Conservation (phyloP, 2,329 filamentous ascomycete species). For the Aspergillus jensenii region DNA sequence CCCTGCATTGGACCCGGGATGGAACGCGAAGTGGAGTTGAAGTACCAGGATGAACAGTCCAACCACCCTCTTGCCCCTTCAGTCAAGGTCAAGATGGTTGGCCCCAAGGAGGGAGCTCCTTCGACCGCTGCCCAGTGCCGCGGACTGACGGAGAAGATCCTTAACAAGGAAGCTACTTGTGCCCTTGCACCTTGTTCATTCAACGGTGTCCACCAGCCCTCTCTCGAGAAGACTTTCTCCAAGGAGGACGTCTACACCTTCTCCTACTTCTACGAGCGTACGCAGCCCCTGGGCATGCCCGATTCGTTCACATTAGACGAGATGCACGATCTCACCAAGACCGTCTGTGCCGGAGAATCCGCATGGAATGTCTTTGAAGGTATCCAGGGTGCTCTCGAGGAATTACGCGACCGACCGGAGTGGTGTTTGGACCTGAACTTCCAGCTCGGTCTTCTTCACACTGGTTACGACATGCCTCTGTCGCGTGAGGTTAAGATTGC, state of each 20-base stretch:
- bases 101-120: constrained; percentile 67
- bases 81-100: constrained; percentile 80
- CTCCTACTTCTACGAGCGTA: constrained; percentile 97
- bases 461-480: constrained; percentile 96
- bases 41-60: constrained; percentile 54
- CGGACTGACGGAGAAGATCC: constrained; percentile 81
- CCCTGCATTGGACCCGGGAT: constrained; percentile 85
- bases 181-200: constrained; percentile 91
- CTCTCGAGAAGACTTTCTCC: constrained; percentile 86
- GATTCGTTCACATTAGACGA: constrained; percentile 91
- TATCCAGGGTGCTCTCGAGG: constrained; percentile 73
- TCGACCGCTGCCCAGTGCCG: constrained; percentile 82
- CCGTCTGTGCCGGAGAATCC: constrained; percentile 76
- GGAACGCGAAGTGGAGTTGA: constrained; percentile 70
- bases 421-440: constrained; percentile 95
- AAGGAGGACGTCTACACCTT: constrained; percentile 93
- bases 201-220: constrained; percentile 94
- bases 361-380: constrained; percentile 79
- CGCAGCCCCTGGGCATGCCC: constrained; percentile 93
- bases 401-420: constrained; percentile 80
- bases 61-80: constrained; percentile 64
- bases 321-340: constrained; percentile 78
- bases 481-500: constrained; percentile 95
- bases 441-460: constrained; percentile 89
- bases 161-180: constrained; percentile 83